Percentiles rank a stretch among this genome's conserved stretches.
phyloP scores from a whole-genome alignment of 1,284 basidiomycete genomes.

The Golubevia pallescens region DNA sequence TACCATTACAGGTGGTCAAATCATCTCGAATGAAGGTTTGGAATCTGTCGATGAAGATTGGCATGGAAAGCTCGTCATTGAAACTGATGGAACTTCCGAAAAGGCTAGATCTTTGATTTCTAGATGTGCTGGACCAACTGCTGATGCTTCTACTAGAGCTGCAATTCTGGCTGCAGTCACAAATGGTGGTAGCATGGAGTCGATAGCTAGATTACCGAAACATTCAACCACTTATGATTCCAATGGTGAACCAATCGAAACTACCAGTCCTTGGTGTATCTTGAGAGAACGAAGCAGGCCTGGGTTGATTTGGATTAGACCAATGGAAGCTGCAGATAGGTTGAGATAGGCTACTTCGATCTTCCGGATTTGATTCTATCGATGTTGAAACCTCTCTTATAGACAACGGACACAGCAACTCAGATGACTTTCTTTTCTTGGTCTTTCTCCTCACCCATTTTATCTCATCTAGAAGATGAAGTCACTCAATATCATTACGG shows the following conservation, averaged over 20 bases:
- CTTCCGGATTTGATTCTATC: no score
- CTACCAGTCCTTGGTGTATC: conserved; percentile 38
- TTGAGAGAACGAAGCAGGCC: conserved; percentile 42
- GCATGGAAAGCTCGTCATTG: conserved; percentile 35
- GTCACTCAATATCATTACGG: no score
- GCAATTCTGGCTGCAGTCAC: conserved; percentile 36
- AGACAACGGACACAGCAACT: no score
- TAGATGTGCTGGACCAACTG: conserved; percentile 22
- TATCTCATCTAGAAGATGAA: no score
- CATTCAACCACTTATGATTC: conserved; percentile 11
- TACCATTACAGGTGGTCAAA: conserved; percentile 28
- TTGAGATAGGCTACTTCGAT: no score
- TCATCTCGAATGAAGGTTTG: conserved; percentile 32
- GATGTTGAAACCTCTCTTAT: no score
- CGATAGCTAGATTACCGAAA: conserved; percentile 8
- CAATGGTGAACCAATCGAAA: conserved; percentile 23
- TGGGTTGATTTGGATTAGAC: conserved; percentile 47
- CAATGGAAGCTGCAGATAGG: conserved; percentile 12
- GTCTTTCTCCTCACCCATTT: no score
- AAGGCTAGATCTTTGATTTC: conserved; percentile 25
- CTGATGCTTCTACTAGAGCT: conserved; percentile 31
- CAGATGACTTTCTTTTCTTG: no score
- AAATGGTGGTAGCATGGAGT: conserved; percentile 8
- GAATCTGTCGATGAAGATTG: conserved; percentile 28
- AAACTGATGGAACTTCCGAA: conserved; percentile 56